A percentile compares a stretch with the other conserved stretches of the same genome.
Conservation (phyloP, 805 yeast species). For the Candida nemodendra region DNA sequence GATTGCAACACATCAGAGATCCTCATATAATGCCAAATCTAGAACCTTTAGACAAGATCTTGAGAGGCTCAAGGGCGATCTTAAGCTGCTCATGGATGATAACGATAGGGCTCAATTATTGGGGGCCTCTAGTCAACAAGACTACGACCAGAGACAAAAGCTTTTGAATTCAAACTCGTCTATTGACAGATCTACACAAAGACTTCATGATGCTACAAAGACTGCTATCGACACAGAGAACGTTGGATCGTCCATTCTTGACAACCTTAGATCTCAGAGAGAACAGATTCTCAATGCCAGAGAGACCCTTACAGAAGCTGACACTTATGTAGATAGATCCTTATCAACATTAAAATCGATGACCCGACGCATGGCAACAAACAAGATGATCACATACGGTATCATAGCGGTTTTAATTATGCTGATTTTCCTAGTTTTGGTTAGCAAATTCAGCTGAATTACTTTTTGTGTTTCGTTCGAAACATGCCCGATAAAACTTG, state of each 20-base stretch:
- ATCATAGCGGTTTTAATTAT: constrained; percentile 85
- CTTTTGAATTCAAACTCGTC: constrained; percentile 75
- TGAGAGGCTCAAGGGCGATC: constrained; percentile 53
- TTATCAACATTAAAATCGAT: constrained; percentile 82
- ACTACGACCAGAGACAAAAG: constrained; percentile 74
- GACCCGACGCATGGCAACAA: constrained; percentile 92
- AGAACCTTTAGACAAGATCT: constrained; percentile 66
- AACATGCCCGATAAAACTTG: too few relatives aligned
- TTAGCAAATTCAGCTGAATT: constrained; percentile 68
- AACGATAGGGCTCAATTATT: constrained; percentile 73
- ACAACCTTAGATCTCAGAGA: constrained; percentile 86
- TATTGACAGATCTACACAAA: constrained; percentile 76
- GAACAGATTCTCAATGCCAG: constrained; percentile 88
- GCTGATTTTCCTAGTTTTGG: constrained; percentile 77
- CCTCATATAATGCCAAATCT: constrained; percentile 69
- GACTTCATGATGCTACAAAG: constrained; percentile 84
- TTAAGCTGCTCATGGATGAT: constrained; percentile 60
- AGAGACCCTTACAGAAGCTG: constrained; percentile 85
- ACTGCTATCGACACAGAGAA: constrained; percentile 90
- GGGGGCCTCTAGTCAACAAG: constrained; percentile 48
- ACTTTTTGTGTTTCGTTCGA: too few relatives aligned
- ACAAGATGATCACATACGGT: constrained; percentile 84
- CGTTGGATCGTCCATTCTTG: constrained; percentile 86
- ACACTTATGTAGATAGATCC: constrained; percentile 86
- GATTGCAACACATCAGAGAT: constrained; percentile 71